Evolutionary conservation across 2,329 filamentous ascomycete genomes (phyloP), one percentile per base, ranked within the genome.

Genomic region (Phaeophleospora eucalypticola): DNA sequence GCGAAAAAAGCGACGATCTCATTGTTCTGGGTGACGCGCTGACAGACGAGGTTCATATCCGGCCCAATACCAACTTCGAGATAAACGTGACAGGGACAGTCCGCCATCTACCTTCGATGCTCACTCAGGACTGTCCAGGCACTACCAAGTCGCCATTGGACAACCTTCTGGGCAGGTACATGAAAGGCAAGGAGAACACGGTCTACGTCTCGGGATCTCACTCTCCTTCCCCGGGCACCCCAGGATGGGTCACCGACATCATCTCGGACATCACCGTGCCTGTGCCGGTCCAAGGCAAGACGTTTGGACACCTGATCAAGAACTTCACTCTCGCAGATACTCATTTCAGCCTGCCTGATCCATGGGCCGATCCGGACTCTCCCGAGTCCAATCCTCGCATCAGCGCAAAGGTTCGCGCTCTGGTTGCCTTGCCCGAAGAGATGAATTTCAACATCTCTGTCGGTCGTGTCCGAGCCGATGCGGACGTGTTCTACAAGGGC

Each of bases 301-400:
- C 83, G 0, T 84, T 96, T 59, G 89, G 89, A 55, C 83, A 86
- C 54, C 71, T 95, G 14, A 86, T 98, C 63, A 85, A 84, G 57
- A 91, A 93, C 58, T 96, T 97, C 64, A 86, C 89, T 17, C 72
- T 97, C 55, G 81, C 83, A 2, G 80, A 96, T 62, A 88, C 94
- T 34, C 82, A 94, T 59, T 95, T 98, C 66, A 81, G 80, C 40
- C 72, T 98, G 37, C 93, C 93, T 0, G 82, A 89, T 59, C 86
- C 87, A 0, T 80, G 84, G 59, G 87, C 89, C 2, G 82, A 89
- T 15, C 87, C 87, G 0, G 80, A 78, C 47, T 81, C 83, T 9
- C 86, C 88, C 0, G 81, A 84, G 41, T 76, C 85, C 3, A 80
- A 85, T 45, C 89, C 90, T 8, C 83, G 80, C 45, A 83, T 98